These are phyloP conservation scores for Saussurea involucrata DNA, from an alignment of 129 eudicot genomes.

Conservation along the genomic window DNA sequence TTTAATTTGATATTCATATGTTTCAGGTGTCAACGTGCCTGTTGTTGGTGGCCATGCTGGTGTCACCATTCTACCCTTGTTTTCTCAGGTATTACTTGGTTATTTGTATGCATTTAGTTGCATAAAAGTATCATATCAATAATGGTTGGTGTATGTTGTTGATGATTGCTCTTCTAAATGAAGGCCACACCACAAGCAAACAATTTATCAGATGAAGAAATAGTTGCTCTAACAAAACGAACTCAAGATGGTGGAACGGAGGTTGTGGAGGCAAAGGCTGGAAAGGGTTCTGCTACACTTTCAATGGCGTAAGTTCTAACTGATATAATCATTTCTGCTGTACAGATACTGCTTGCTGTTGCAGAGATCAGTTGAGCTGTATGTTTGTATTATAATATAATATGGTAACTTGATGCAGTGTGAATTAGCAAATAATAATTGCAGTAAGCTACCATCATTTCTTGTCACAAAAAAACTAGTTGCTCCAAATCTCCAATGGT, in stretches of 20 bases:
- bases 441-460: neutral
- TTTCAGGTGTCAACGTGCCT: slow-evolving; percentile 86
- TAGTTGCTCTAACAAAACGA: slow-evolving; percentile 78
- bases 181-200: slow-evolving; percentile 90
- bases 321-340: neutral
- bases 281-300: slow-evolving; percentile 99
- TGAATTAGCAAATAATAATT: neutral
- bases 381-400: neutral
- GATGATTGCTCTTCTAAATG: slow-evolving; percentile 12
- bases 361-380: neutral
- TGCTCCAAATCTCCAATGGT: neutral
- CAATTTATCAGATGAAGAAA: slow-evolving; percentile 48
- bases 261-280: slow-evolving; percentile 99
- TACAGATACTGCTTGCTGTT: neutral
- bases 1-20: slow-evolving; percentile 4
- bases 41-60: slow-evolving; percentile 99
- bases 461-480: neutral
- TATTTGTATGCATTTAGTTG: neutral
- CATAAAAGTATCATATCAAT: neutral
- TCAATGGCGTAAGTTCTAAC: slow-evolving; percentile 90
- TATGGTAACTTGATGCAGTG: neutral
- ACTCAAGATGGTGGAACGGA: slow-evolving; percentile 99
- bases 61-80: slow-evolving; percentile 91
- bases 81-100: slow-evolving; percentile 69
- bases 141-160: slow-evolving; percentile 14